Evolutionary conservation across 2,329 filamentous ascomycete species (phyloP).

Genomic region (Fusarium virguliforme): DNA sequence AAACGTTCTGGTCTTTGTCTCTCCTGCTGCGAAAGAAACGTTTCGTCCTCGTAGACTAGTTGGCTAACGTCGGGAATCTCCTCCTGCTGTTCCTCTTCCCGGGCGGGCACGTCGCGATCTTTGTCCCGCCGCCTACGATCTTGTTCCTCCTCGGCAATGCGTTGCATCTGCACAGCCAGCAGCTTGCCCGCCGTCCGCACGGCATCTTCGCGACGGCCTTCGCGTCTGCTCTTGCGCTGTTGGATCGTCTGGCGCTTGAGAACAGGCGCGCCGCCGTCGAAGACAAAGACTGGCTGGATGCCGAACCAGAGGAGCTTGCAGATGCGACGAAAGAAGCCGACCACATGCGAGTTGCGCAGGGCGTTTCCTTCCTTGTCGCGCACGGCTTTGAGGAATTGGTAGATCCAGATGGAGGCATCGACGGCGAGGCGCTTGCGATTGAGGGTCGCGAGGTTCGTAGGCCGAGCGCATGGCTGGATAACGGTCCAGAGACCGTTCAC

Average conservation of each 20-base stretch:
- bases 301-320: constrained; percentile 98
- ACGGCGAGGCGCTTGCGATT: constrained; percentile 97
- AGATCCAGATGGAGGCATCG: constrained; percentile 99
- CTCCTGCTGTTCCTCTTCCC: constrained; percentile 71
- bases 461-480: constrained; percentile 92
- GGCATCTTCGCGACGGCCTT: constrained; percentile 94
- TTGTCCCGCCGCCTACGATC: constrained; percentile 71
- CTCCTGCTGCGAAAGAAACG: constrained; percentile 85
- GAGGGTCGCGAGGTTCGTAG: constrained; percentile 95
- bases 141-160: constrained; percentile 87
- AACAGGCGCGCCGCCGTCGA: constrained; percentile 93
- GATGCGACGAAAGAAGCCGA: constrained; percentile 98
- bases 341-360: constrained; percentile 93
- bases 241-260: constrained; percentile 94
- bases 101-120: constrained; percentile 62
- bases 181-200: constrained; percentile 91
- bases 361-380: constrained; percentile 99
- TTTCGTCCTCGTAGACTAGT: constrained; percentile 92
- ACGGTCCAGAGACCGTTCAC: constrained; percentile 98
- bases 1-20: constrained; percentile 82
- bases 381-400: constrained; percentile 98
- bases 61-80: constrained; percentile 77
- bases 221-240: constrained; percentile 82
- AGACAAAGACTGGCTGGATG: constrained; percentile 97
- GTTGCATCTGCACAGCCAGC: constrained; percentile 94